phyloP scores from a whole-genome alignment of 2,329 filamentous ascomycete species.

The Paracamarosporium sp. region DNA sequence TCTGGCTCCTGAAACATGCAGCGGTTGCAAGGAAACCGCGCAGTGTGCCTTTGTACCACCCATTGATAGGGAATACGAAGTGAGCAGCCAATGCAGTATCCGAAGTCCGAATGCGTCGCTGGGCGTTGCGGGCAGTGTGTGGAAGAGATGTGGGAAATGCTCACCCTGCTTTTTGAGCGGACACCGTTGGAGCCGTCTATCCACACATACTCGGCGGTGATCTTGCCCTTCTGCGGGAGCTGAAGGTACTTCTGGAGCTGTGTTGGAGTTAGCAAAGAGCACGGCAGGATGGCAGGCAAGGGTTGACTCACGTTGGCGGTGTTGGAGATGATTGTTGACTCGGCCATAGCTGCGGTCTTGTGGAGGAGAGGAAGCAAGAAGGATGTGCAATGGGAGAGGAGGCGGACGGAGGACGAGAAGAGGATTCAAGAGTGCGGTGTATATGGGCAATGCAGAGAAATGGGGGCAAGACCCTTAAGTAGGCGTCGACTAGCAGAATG shows the following conservation, averaged over 20 bases:
- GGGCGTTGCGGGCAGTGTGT: background rate
- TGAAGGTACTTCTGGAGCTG: conserved; percentile 91
- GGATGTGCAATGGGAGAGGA: conserved; percentile 5
- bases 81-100: background rate
- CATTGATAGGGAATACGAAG: background rate
- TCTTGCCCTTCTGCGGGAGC: conserved; percentile 85
- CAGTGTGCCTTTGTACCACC: background rate
- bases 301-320: conserved; percentile 53
- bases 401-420: conserved; percentile 9
- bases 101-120: background rate
- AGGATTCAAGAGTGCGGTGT: conserved; percentile 19
- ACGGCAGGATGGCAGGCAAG: conserved; percentile 20
- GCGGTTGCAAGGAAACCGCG: background rate
- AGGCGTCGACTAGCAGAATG: conserved; percentile 25
- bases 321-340: conserved; percentile 54
- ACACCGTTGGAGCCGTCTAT: conserved; percentile 82
- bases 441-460: conserved; percentile 27
- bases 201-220: conserved; percentile 98
- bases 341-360: conserved; percentile 43
- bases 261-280: conserved; percentile 30
- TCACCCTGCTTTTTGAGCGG: conserved; percentile 95
- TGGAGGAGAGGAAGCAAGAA: conserved; percentile 7
- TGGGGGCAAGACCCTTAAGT: conserved; percentile 31
- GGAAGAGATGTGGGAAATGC: conserved; percentile 43
- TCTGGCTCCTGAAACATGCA: background rate